phyloP scores from a whole-genome alignment of 2,329 filamentous ascomycete species.

The Claviceps cyperi region DNA sequence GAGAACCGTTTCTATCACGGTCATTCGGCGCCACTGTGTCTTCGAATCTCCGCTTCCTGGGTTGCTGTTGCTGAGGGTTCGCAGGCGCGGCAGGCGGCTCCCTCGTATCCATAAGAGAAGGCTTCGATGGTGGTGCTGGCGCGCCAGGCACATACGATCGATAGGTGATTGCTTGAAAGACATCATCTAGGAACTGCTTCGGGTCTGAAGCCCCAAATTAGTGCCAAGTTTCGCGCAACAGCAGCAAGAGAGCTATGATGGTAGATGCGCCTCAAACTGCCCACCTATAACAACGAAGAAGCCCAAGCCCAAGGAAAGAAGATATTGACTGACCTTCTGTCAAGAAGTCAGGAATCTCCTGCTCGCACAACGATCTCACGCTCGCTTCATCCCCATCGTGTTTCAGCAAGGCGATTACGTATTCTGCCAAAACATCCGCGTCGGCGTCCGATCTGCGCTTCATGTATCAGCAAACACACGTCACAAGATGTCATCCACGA shows the following conservation, averaged over 20 bases:
- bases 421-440: constrained; percentile 69
- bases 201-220: constrained; percentile 14
- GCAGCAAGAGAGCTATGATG: not conserved
- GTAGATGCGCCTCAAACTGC: not conserved
- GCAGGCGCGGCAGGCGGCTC: not conserved
- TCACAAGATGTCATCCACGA: too few relatives aligned
- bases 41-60: constrained; percentile 22
- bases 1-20: not conserved
- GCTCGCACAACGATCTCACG: constrained; percentile 53
- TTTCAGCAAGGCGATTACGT: constrained; percentile 62
- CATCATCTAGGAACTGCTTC: constrained; percentile 50
- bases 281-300: not conserved
- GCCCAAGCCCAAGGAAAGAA: not conserved
- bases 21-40: constrained; percentile 11
- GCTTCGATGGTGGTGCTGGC: constrained; percentile 18
- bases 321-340: constrained; percentile 35
- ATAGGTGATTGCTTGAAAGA: constrained; percentile 50
- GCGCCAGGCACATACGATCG: constrained; percentile 46
- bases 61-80: constrained; percentile 6
- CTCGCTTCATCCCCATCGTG: constrained; percentile 52
- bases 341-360: constrained; percentile 59
- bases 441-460: constrained; percentile 57
- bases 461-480: constrained; percentile 3
- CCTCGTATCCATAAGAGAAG: not conserved
- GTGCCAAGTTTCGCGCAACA: not conserved